phyloP scores from a whole-genome alignment of 225 moss, liverwort and hornwort species.

The Polytrichum commune region DNA sequence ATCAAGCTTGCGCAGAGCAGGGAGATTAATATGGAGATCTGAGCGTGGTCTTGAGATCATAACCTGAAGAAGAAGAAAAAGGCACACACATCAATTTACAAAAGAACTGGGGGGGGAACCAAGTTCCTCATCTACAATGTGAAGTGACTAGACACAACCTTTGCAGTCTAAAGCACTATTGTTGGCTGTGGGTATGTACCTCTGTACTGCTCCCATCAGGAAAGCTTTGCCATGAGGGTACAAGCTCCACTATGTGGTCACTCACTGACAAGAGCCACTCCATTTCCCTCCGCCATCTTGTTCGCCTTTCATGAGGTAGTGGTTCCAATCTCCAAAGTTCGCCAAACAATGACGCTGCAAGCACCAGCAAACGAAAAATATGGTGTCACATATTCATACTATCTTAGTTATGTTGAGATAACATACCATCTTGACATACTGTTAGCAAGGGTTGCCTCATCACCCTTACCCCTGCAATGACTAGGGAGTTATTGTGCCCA shows the following conservation, averaged over 20 bases:
- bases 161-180: neutral
- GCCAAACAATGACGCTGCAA: constrained; percentile 87
- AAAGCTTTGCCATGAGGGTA: constrained; percentile 85
- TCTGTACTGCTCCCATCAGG: constrained; percentile 80
- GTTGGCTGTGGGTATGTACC: constrained; percentile 26
- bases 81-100: neutral
- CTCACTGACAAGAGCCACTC: constrained; percentile 95
- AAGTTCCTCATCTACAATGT: too few species aligned
- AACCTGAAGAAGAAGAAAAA: constrained; percentile 43
- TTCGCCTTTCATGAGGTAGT: constrained; percentile 65
- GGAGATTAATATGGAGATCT: constrained; percentile 92
- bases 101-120: neutral
- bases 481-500: too few species aligned
- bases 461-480: too few species aligned
- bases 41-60: constrained; percentile 87
- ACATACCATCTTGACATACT: too few species aligned
- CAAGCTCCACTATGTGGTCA: constrained; percentile 94
- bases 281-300: constrained; percentile 94
- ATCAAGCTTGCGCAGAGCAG: constrained; percentile 89
- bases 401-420: too few species aligned
- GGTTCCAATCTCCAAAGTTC: constrained; percentile 97
- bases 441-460: too few species aligned
- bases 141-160: neutral
- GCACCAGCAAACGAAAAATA: too few species aligned
- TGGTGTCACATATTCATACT: too few species aligned